phyloP scores from a whole-genome alignment of 139 green algal species.

The Parachlorella kessleri region DNA sequence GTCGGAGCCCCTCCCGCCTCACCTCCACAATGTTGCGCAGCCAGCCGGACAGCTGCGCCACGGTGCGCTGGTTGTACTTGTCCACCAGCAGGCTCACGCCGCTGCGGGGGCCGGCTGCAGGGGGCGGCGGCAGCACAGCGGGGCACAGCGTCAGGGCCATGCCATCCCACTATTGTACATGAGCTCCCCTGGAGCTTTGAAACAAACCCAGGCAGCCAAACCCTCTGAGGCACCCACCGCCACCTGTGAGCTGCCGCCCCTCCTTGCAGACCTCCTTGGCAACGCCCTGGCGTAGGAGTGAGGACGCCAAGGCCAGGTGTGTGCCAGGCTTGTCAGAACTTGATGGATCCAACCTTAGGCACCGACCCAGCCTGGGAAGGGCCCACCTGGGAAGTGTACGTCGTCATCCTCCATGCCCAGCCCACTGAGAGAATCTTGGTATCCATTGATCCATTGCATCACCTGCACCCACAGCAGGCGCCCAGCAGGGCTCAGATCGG shows the following conservation, averaged over 20 bases:
- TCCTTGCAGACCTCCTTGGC: too few relatives aligned
- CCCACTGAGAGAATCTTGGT: slow-evolving; percentile 70
- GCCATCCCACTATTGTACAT: too few relatives aligned
- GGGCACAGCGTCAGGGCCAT: neutral
- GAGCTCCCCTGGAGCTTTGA: too few relatives aligned
- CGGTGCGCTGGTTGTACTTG: slow-evolving; percentile 76
- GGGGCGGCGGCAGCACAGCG: neutral
- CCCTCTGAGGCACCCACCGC: too few relatives aligned
- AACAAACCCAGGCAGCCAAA: too few relatives aligned
- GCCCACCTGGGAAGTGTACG: slow-evolving; percentile 34
- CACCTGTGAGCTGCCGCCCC: too few relatives aligned
- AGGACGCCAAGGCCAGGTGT: too few relatives aligned
- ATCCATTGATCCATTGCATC: slow-evolving; percentile 79
- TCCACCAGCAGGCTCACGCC: slow-evolving; percentile 74
- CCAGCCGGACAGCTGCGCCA: slow-evolving; percentile 70
- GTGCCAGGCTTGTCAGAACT: too few relatives aligned
- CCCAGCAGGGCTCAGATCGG: neutral
- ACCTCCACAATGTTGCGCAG: slow-evolving; percentile 84
- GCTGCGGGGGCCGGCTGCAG: slow-evolving; percentile 12
- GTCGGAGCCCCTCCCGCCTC: slow-evolving; percentile 46
- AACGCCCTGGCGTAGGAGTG: too few relatives aligned
- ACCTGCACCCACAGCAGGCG: slow-evolving; percentile 40
- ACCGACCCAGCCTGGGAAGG: too few relatives aligned
- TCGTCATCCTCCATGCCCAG: slow-evolving; percentile 76
- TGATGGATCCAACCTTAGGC: too few relatives aligned